A percentile compares a stretch with the other conserved stretches of the same genome.
These are phyloP conservation scores for Clitopilus passeckerianus DNA, from an alignment of 768 basidiomycete genomes.

Conservation along the genomic window DNA sequence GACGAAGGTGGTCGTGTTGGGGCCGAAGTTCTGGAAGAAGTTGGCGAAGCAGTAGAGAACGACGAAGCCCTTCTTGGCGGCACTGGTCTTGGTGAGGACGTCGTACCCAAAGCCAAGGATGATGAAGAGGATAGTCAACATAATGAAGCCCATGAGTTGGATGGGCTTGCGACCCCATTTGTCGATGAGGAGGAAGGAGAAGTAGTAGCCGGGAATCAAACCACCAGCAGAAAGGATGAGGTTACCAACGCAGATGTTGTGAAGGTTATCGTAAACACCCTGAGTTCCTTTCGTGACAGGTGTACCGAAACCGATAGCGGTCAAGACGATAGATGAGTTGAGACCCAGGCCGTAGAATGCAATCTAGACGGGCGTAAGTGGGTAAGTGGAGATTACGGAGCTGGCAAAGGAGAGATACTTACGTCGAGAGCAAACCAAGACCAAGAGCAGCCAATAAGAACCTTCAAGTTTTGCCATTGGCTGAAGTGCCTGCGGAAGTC, in stretches of 20 bases:
- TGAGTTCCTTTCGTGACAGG: slow-evolving; percentile 25
- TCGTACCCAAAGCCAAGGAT: slow-evolving; percentile 62
- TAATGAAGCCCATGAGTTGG: slow-evolving; percentile 71
- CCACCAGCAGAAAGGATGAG: slow-evolving; percentile 73
- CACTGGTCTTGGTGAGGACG: slow-evolving; percentile 38
- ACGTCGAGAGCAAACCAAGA: slow-evolving; percentile 90
- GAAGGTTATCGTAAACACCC: slow-evolving; percentile 51
- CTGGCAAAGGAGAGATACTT: slow-evolving; percentile 17
- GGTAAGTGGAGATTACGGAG: not conserved
- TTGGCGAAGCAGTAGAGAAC: slow-evolving; percentile 84
- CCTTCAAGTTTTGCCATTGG: slow-evolving; percentile 73
- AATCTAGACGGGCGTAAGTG: slow-evolving; percentile 35
- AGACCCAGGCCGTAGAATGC: slow-evolving; percentile 89
- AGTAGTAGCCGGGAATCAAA: slow-evolving; percentile 79
- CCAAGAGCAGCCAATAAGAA: slow-evolving; percentile 73
- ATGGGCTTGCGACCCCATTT: slow-evolving; percentile 79
- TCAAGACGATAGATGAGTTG: slow-evolving; percentile 73
- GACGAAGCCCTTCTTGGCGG: slow-evolving; percentile 57
- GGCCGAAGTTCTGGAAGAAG: slow-evolving; percentile 90
- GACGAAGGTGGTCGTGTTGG: slow-evolving; percentile 76
- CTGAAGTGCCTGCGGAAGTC: slow-evolving; percentile 72
- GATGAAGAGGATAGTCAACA: slow-evolving; percentile 63
- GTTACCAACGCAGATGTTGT: slow-evolving; percentile 70
- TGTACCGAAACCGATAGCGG: slow-evolving; percentile 69
- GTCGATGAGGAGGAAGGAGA: slow-evolving; percentile 63